Conservation (phyloP, 306 rosid genomes). For the Senna tora region DNA sequence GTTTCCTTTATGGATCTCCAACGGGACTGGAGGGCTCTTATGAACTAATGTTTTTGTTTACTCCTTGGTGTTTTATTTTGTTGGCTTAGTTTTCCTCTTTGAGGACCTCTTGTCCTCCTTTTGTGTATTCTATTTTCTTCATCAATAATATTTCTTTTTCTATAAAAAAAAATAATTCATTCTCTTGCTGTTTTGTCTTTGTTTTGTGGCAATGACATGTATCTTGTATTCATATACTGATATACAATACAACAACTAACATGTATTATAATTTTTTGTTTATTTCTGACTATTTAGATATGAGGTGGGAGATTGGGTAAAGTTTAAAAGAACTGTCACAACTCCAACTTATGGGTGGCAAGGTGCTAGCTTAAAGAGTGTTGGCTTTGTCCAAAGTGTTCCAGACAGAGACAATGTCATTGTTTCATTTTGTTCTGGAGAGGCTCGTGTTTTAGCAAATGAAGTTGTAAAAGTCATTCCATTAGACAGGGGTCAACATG, state of each 20-base stretch:
- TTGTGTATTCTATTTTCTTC: no score
- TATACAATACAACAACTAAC: neutral
- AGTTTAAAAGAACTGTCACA: slow-evolving; percentile 62
- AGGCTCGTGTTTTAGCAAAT: slow-evolving; percentile 57
- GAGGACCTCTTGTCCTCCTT: no score
- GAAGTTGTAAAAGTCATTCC: slow-evolving; percentile 84
- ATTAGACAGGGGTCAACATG: slow-evolving; percentile 80
- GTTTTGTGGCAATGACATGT: slow-evolving; percentile 13
- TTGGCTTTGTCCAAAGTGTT: slow-evolving; percentile 76
- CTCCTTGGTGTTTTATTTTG: no score
- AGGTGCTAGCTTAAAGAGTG: slow-evolving; percentile 59
- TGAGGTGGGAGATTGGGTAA: slow-evolving; percentile 78
- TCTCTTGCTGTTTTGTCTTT: slow-evolving; percentile 15
- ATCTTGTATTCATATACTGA: neutral
- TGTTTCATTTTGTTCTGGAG: slow-evolving; percentile 78
- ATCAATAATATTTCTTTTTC: no score
- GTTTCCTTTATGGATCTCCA: no score
- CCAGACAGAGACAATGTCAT: slow-evolving; percentile 59
- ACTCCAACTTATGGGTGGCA: slow-evolving; percentile 74
- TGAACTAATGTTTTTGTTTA: no score
- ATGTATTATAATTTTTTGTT: slow-evolving; percentile 14
- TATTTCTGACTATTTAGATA: slow-evolving; percentile 46
- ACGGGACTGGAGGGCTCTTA: no score
- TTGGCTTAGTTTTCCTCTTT: no score
- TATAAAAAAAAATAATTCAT: no score